Evolutionary conservation across 345 rosid species (phyloP).

Genomic region (Theobroma cacao): DNA sequence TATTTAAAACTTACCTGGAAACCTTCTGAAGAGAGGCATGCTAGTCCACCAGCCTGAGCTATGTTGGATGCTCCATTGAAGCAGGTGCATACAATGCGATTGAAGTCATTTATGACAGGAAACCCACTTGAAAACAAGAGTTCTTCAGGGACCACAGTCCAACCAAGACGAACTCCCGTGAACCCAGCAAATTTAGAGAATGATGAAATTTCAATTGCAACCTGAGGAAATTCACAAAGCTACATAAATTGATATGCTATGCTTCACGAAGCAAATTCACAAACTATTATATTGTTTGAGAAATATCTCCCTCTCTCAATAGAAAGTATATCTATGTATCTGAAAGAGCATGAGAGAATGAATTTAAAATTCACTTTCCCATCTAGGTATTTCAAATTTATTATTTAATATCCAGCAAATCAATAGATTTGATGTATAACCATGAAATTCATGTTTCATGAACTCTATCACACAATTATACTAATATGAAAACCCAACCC

Average conservation of each 20-base stretch:
- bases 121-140: conserved; percentile 62
- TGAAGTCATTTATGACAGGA: conserved; percentile 62
- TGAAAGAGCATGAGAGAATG: neutral
- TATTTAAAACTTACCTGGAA: conserved; percentile 36
- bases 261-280: conserved; percentile 2
- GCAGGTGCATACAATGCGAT: conserved; percentile 75
- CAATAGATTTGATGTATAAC: neutral
- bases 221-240: conserved; percentile 33
- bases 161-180: conserved; percentile 90
- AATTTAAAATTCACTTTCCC: neutral
- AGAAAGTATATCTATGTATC: neutral
- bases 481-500: neutral
- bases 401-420: neutral
- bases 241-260: neutral
- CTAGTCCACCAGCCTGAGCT: conserved; percentile 74
- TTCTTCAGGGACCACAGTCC: conserved; percentile 83
- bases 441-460: neutral
- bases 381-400: neutral
- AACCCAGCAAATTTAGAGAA: conserved; percentile 89
- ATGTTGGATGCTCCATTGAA: conserved; percentile 88
- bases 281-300: neutral
- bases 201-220: conserved; percentile 82
- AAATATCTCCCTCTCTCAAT: neutral
- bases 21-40: conserved; percentile 67
- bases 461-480: neutral